A percentile compares a stretch with the other conserved stretches of the same genome.
Evolutionary conservation across 306 rosid species (phyloP).

Genomic region (Pterocarpus macrocarpus): DNA sequence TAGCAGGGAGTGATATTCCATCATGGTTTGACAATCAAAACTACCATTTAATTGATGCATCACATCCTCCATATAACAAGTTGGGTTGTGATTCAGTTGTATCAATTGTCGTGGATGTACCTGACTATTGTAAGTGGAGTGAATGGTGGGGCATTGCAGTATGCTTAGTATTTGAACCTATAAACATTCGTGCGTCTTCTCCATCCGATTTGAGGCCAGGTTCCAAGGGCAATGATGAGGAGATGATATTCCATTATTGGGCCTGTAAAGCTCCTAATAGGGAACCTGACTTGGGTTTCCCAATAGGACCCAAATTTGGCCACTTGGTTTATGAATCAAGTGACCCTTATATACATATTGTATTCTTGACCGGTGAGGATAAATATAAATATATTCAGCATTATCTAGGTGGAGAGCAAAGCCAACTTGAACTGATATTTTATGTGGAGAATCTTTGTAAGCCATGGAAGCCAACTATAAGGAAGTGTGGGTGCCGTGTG

Average conservation of each 20-base stretch:
- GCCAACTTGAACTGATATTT: conserved; percentile 21
- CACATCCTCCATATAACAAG: conserved; percentile 24
- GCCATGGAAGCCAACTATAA: no score
- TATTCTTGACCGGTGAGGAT: conserved; percentile 16
- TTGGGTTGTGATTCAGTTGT: conserved; percentile 5
- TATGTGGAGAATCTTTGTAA: no score
- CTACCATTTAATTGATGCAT: neutral
- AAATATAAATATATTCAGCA: conserved; percentile 13
- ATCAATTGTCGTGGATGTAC: conserved; percentile 32
- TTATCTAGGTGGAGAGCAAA: conserved; percentile 14
- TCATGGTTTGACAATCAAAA: conserved; percentile 41
- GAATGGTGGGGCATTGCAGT: conserved; percentile 40
- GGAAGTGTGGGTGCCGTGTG: conserved; percentile 38
- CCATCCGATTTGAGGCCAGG: conserved; percentile 3
- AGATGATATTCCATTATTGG: conserved; percentile 25
- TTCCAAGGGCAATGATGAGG: neutral
- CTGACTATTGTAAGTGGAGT: neutral
- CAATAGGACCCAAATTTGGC: conserved; percentile 30
- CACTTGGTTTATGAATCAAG: conserved; percentile 6
- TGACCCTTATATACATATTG: conserved; percentile 28
- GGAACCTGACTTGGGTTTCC: conserved; percentile 16
- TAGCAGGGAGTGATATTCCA: conserved; percentile 31
- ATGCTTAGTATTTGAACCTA: conserved; percentile 29
- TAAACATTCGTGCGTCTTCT: neutral
- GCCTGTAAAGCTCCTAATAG: conserved; percentile 23